A percentile compares a stretch with the other conserved stretches of the same genome.
phyloP scores from a whole-genome alignment of 75 land plant species.

The Pseudotsuga menziesii region DNA sequence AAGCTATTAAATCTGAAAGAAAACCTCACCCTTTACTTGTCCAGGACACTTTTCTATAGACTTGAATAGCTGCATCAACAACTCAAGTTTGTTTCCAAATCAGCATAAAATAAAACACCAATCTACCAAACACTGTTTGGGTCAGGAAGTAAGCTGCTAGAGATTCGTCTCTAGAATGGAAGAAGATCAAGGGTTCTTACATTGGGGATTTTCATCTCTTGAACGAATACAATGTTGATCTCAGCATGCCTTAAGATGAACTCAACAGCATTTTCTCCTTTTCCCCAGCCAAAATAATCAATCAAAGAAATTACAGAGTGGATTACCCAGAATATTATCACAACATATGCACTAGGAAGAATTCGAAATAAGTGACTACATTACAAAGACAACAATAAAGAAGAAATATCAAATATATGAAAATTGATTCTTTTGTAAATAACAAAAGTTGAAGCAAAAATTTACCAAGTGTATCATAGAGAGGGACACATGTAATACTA shows the following conservation, averaged over 20 bases:
- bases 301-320: not conserved
- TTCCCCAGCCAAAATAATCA: not conserved
- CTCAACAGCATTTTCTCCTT: slow-evolving; percentile 80
- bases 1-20: not conserved
- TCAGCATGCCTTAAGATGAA: slow-evolving; percentile 84
- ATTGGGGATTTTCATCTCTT: slow-evolving; percentile 61
- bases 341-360: not conserved
- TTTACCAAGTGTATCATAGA: slow-evolving; percentile 96
- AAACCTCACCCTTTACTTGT: slow-evolving; percentile 48
- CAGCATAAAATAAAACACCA: not conserved
- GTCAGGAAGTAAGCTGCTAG: not conserved
- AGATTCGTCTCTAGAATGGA: not conserved
- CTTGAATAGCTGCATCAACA: slow-evolving; percentile 44
- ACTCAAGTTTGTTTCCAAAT: not conserved
- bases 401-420: not conserved
- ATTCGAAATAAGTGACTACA: not conserved
- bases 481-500: slow-evolving; percentile 83
- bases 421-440: not conserved
- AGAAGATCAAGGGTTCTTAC: slow-evolving; percentile 19
- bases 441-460: not conserved
- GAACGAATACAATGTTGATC: slow-evolving; percentile 71
- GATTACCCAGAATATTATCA: not conserved
- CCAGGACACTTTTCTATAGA: slow-evolving; percentile 31
- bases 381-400: not conserved
- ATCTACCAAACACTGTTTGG: not conserved